Percentiles rank a stretch among this genome's conserved stretches.
phyloP scores from a whole-genome alignment of 2,329 filamentous ascomycete genomes.

The Seiridium cupressi region DNA sequence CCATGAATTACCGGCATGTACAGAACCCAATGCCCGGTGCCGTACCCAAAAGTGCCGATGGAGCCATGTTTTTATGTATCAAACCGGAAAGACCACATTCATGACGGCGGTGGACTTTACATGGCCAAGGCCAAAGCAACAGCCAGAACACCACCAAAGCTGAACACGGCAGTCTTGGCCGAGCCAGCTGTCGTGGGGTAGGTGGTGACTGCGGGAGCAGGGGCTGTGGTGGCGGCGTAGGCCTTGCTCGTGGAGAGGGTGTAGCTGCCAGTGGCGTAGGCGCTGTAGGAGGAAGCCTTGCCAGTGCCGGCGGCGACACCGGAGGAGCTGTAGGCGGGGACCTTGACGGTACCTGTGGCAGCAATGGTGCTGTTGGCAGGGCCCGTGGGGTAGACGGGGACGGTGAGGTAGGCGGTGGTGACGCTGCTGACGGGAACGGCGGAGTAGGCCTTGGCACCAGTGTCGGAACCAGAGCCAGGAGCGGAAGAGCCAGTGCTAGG shows the following conservation, averaged over 20 bases:
- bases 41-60: too few relatives aligned
- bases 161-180: conserved; percentile 15
- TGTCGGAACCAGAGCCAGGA: conserved; percentile 45
- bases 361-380: conserved; percentile 60
- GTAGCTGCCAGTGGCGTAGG: background rate
- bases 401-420: conserved; percentile 44
- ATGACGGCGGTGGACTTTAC: background rate
- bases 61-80: too few relatives aligned
- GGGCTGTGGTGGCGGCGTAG: background rate
- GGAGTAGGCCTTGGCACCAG: conserved; percentile 9
- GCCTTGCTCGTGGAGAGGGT: background rate
- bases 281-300: background rate
- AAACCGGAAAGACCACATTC: too few relatives aligned
- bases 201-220: conserved; percentile 2
- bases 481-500: conserved; percentile 65
- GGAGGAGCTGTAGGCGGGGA: background rate
- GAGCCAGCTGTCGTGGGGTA: conserved; percentile 17
- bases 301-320: background rate
- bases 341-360: conserved; percentile 58
- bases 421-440: conserved; percentile 36
- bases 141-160: conserved; percentile 13
- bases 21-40: background rate
- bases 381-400: conserved; percentile 69
- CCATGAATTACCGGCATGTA: background rate
- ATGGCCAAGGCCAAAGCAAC: conserved; percentile 8